These are phyloP conservation scores for Albugo laibachii DNA, from an alignment of 352 stramenopile genomes.

Conservation along the genomic window DNA sequence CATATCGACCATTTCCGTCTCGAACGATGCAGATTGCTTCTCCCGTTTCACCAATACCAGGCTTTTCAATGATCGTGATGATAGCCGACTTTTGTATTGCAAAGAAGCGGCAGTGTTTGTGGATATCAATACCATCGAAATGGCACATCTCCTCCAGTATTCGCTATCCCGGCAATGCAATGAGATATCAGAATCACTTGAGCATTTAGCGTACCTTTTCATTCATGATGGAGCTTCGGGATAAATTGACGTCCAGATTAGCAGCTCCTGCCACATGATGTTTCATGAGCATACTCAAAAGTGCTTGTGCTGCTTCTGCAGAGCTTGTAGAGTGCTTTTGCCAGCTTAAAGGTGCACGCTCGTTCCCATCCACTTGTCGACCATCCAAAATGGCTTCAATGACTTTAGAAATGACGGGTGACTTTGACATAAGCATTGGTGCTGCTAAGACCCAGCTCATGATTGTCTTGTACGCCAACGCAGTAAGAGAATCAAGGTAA, in stretches of 20 bases:
- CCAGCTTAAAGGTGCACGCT: background rate
- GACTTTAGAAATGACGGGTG: conserved; percentile 56
- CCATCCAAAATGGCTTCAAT: conserved; percentile 65
- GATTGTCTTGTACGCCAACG: conserved; percentile 55
- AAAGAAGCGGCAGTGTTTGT: conserved; percentile 56
- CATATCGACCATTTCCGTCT: conserved; percentile 54
- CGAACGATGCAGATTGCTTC: conserved; percentile 64
- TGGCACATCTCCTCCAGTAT: conserved; percentile 20
- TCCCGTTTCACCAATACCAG: conserved; percentile 14
- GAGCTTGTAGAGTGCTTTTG: conserved; percentile 3
- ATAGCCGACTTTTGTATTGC: conserved; percentile 63
- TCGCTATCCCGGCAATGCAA: background rate
- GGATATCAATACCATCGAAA: conserved; percentile 16
- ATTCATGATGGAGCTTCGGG: background rate
- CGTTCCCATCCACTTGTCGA: background rate
- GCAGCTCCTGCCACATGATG: conserved; percentile 40
- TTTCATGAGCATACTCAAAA: conserved; percentile 78
- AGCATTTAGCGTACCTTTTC: background rate
- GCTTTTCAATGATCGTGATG: conserved; percentile 61
- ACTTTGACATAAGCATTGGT: conserved; percentile 47
- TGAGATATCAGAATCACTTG: background rate
- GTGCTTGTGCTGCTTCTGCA: conserved; percentile 49
- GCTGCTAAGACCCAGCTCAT: conserved; percentile 70
- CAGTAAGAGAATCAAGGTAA: conserved; percentile 71
- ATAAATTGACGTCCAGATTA: background rate